Base-by-base conservation (phyloP, 306 rosid genomes). In the Cucurbita moschata region DNA sequence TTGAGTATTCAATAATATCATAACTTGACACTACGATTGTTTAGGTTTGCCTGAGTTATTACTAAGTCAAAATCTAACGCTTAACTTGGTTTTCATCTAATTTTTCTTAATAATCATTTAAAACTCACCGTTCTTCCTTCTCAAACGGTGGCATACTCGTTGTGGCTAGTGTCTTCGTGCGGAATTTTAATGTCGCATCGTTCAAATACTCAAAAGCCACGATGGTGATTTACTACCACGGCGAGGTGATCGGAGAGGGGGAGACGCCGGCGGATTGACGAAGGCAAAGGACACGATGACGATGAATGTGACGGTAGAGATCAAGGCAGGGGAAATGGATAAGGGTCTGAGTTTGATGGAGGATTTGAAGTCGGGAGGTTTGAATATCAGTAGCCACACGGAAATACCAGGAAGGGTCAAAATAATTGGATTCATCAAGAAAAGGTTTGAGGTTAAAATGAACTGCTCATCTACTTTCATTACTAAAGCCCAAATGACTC, bases 161-260 rank as follows among this genome's bases (percentile, higher is more conserved):
- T 8, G 19, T 77, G 23, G 87, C 81, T 1, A 73, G 69, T 12
- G 74, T 86, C 19, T 83, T 77, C 4, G 79, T 86, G 63, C 55
- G 78, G 6, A 86, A 86, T 55, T 86, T 86, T 4, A 86, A 86
- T 82, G 75, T 13, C 8, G 90, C 78, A 2, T 77, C 87, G 46
- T 83, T 71, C 61, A 76, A 56, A 55, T 86, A 59, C 57, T 55
- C 42, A 1, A 75, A 76, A 58, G 42, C 84, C 21, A 70, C 79
- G 13, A 81, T 78, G 0, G 8, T 5, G 15, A 64, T 83, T 59
- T 75, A 52, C 53, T 81, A 74, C 79, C 65, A 6, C 11, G 71
- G 39, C 15, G 40, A 4, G 4, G 67, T 7, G 35, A 78, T 83
- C 35, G 86, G 87, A 0, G 72, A 79, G 61, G 86, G 77, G 18